Evolutionary conservation across 1,284 basidiomycete genomes (phyloP).

Genomic region (Sutorius eximius): DNA sequence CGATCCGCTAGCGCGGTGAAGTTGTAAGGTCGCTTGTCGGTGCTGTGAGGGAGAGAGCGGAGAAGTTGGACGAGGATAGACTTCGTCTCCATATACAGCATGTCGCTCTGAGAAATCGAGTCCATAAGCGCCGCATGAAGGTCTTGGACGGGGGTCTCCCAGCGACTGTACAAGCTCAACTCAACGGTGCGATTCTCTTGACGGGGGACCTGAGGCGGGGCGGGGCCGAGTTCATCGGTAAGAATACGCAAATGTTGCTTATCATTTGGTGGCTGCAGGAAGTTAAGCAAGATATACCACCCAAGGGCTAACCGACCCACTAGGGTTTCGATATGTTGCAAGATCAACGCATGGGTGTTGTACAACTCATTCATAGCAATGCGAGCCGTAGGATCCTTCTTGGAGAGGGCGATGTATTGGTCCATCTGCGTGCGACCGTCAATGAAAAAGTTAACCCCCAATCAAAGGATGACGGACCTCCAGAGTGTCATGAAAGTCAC

Average conservation of each 20-base stretch:
- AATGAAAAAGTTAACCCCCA: not conserved
- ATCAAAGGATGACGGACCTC: slow-evolving; percentile 63
- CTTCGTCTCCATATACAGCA: slow-evolving; percentile 99
- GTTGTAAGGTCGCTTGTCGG: slow-evolving; percentile 87
- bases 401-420: slow-evolving; percentile 99
- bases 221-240: slow-evolving; percentile 91
- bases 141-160: slow-evolving; percentile 99
- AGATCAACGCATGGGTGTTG: slow-evolving; percentile 93
- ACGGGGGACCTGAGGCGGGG: slow-evolving; percentile 92
- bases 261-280: slow-evolving; percentile 86
- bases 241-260: slow-evolving; percentile 96
- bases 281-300: slow-evolving; percentile 4
- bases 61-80: slow-evolving; percentile 98
- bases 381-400: slow-evolving; percentile 97
- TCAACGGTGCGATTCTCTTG: slow-evolving; percentile 97
- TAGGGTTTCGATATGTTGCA: slow-evolving; percentile 93
- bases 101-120: slow-evolving; percentile 95
- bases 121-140: slow-evolving; percentile 96
- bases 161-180: slow-evolving; percentile 90
- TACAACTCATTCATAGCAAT: slow-evolving; percentile 99
- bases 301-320: slow-evolving; percentile 48
- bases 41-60: slow-evolving; percentile 86
- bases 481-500: slow-evolving; percentile 98
- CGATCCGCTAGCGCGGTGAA: slow-evolving; percentile 89
- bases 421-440: slow-evolving; percentile 72